Base-by-base conservation (phyloP, 306 rosid genomes). In the Prunus campanulata region DNA sequence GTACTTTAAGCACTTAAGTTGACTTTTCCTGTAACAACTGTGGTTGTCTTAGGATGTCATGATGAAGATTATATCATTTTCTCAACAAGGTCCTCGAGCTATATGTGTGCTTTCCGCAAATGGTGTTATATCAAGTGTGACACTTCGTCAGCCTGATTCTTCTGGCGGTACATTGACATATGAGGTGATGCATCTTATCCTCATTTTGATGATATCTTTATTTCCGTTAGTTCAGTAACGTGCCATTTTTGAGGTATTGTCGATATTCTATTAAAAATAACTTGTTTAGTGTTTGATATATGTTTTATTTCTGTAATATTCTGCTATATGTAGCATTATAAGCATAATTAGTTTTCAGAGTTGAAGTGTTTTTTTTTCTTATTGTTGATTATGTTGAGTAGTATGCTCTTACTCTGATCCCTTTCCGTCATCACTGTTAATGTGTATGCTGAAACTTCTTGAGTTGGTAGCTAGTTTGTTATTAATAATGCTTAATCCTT, bases 71-170 rank as follows among this genome's bases (percentile, higher is more conserved):
- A 94, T 94, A 87, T 94, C 98, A 46, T 94, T 94, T 86, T 94
- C 98, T 70, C 98, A 90, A 86, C 98, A 94, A 90, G 98, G 97
- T 60, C 96, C 97, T 39, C 91, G 91, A 85, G 88, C 96, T 46
- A 85, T 94, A 56, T 94, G 98, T 85, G 86, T 94, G 80, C 91
- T 94, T 70, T 91, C 98, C 5, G 98, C 98, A 3, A 91, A 86
- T 82, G 98, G 98, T 70, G 90, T 91, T 62, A 94, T 94, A 83
- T 91, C 97, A 20, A 91, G 98, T 50, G 97, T 90, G 66, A 94
- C 96, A 27, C 94, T 94, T 74, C 96, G 96, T 80, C 98, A 94
- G 80, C 96, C 98, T n/a, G 94, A 94, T 56, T 88, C 92, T 27
- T 88, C 90, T 48, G 92, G 92, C 7, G 92, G 92, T 71, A 94